phyloP scores from a whole-genome alignment of 1,139 yeast species.

The Candida smagusa region DNA sequence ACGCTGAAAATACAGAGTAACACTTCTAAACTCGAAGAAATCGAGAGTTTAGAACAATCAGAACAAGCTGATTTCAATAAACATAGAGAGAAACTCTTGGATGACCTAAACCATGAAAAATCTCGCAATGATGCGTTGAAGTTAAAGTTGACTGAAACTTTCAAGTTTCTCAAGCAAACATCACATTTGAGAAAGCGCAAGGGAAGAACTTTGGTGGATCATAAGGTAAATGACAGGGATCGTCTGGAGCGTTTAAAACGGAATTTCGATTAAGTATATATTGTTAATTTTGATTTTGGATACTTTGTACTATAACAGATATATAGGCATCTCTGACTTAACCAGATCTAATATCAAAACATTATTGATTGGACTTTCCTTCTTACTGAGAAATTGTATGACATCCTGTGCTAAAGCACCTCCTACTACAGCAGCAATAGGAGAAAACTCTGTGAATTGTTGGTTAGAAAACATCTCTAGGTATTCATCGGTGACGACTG shows the following conservation, averaged over 20 bases:
- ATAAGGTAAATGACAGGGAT: neutral
- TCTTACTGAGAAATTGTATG: conserved; percentile 72
- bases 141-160: conserved; percentile 31
- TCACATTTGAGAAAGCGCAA: conserved; percentile 44
- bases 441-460: conserved; percentile 70
- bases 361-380: conserved; percentile 82
- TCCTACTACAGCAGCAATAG: conserved; percentile 85
- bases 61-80: conserved; percentile 22
- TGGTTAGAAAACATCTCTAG: conserved; percentile 44
- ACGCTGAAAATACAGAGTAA: conserved; percentile 24
- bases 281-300: neutral
- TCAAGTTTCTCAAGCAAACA: conserved; percentile 38
- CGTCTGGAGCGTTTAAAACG: neutral
- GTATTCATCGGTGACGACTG: conserved; percentile 36
- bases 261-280: neutral
- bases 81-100: conserved; percentile 21
- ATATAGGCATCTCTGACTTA: conserved; percentile 74
- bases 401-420: conserved; percentile 91
- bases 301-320: conserved; percentile 30
- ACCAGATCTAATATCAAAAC: conserved; percentile 72
- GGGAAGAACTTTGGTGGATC: conserved; percentile 21
- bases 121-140: conserved; percentile 23
- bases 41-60: conserved; percentile 20
- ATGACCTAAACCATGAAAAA: conserved; percentile 23
- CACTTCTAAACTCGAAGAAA: conserved; percentile 28